phyloP scores from a whole-genome alignment of 805 yeast species.

The Metschnikowia cerradonensis region DNA sequence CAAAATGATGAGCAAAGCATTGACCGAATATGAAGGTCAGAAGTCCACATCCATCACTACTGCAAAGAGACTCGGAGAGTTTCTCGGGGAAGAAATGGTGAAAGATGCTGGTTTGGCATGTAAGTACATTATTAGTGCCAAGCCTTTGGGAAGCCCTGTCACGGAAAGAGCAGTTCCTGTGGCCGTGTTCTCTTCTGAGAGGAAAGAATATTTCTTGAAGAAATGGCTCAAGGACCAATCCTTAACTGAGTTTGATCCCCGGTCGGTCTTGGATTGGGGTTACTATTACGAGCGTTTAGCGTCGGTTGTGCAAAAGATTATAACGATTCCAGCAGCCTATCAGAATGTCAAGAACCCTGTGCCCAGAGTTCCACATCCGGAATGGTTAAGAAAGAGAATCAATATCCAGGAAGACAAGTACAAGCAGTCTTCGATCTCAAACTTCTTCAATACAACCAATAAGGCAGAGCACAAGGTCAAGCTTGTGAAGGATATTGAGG shows the following conservation, averaged over 20 bases:
- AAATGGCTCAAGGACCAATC: constrained; percentile 85
- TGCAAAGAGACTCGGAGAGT: constrained; percentile 88
- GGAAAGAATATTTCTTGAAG: constrained; percentile 69
- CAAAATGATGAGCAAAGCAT: constrained; percentile 87
- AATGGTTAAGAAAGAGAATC: constrained; percentile 75
- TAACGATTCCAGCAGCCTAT: constrained; percentile 95
- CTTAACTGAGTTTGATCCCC: constrained; percentile 76
- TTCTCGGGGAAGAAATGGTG: constrained; percentile 93
- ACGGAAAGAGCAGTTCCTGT: constrained; percentile 97
- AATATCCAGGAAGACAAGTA: constrained; percentile 56
- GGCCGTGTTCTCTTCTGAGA: constrained; percentile 88
- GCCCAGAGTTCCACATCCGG: constrained; percentile 91
- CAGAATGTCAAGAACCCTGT: constrained; percentile 89
- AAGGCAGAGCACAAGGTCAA: constrained; percentile 33
- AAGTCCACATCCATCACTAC: constrained; percentile 96
- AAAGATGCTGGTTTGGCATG: constrained; percentile 95
- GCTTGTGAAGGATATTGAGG: constrained; percentile 67
- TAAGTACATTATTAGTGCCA: constrained; percentile 82
- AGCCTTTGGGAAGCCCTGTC: constrained; percentile 82
- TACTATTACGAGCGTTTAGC: constrained; percentile 89
- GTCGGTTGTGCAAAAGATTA: constrained; percentile 89
- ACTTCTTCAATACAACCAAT: constrained; percentile 50
- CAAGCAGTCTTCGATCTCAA: constrained; percentile 64
- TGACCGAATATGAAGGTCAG: constrained; percentile 83
- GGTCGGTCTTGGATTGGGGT: constrained; percentile 88